phyloP scores from a whole-genome alignment of 2,329 filamentous ascomycete species.

The Verticillium zaregamsianum region DNA sequence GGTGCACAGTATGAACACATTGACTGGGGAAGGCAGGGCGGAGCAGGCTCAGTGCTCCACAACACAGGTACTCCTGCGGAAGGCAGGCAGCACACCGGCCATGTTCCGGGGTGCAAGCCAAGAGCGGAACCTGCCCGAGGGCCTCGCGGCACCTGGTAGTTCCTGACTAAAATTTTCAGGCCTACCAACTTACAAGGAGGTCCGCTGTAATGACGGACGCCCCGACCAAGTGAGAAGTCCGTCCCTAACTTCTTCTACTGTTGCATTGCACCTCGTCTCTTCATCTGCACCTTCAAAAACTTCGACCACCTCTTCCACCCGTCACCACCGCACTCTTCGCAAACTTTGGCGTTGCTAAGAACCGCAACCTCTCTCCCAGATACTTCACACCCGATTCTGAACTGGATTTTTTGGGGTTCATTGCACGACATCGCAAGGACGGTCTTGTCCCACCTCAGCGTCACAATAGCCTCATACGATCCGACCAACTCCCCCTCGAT shows the following conservation, averaged over 20 bases:
- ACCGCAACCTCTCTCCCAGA: not conserved
- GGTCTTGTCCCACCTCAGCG: not conserved
- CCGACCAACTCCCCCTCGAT: not conserved
- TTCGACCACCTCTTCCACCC: not conserved
- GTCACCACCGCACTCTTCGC: not conserved
- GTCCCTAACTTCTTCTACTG: not conserved
- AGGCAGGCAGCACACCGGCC: not conserved
- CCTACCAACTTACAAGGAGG: not conserved
- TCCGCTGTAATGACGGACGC: not conserved
- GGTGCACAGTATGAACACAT: too few relatives aligned
- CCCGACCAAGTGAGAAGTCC: not conserved
- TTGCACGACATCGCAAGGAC: not conserved
- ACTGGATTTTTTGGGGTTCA: too few relatives aligned
- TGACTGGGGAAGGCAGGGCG: too few relatives aligned
- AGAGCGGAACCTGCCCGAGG: not conserved
- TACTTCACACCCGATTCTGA: too few relatives aligned
- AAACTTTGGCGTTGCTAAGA: not conserved
- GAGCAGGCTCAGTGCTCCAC: too few relatives aligned
- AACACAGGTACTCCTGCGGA: too few relatives aligned
- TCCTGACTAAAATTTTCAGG: not conserved
- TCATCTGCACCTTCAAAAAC: not conserved
- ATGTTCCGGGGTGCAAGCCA: not conserved
- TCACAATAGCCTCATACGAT: not conserved
- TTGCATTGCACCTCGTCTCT: not conserved
- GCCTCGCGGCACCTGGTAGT: not conserved